Base-by-base conservation (phyloP, 2,329 filamentous ascomycete species). In the Fusarium graminum region DNA sequence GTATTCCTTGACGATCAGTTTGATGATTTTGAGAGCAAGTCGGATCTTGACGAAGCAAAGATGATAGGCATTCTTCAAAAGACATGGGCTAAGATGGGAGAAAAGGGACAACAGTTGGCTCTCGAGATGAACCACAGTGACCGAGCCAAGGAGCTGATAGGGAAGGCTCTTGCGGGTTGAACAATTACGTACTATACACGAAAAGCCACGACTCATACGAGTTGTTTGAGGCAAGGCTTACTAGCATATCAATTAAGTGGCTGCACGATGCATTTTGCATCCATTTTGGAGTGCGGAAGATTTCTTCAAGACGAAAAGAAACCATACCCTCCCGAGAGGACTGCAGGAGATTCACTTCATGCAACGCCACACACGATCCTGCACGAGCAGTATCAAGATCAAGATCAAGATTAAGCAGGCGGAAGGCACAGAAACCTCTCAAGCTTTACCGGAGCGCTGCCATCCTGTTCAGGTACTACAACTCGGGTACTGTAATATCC, bases 1-100 rank as follows among this genome's bases (percentile, higher is more conserved):
- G 92, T 96, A 28, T 97, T 97, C 75, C 79, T 97, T 67, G 92
- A 95, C 75, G 92, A 94, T 75, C 91, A 95, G 74, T 91, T 96
- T 65, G 92, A 94, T 72, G 86, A 85, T 49, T 97, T 95, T 78
- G 90, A 92, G 81, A 83, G 77, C 68, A 82, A 85, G 74, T 84
- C 86, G 28, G 84, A 89, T 52, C 75, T 84, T 16, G 90, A 93
- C 73, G 91, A 94, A 79, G 89, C 88, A 49, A 96, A 95, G 83
- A 88, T 93, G 60, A 75, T 94, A 19, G 80, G 79, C 17, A 92
- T 93, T 67, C 74, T 93, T 75, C 80, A 81, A 69, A 92, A 92
- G 84, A 92, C 90, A 14, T 92, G 90, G 90, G 87, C 72, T 45
- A 93, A 93, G 82, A 93, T 92, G 90, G 87, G 86, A 46, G 82